Percentiles rank a stretch among this genome's conserved stretches.
These are phyloP conservation scores for Aspergillus brasiliensis DNA, from an alignment of 2,329 filamentous ascomycete species.

Conservation along the genomic window DNA sequence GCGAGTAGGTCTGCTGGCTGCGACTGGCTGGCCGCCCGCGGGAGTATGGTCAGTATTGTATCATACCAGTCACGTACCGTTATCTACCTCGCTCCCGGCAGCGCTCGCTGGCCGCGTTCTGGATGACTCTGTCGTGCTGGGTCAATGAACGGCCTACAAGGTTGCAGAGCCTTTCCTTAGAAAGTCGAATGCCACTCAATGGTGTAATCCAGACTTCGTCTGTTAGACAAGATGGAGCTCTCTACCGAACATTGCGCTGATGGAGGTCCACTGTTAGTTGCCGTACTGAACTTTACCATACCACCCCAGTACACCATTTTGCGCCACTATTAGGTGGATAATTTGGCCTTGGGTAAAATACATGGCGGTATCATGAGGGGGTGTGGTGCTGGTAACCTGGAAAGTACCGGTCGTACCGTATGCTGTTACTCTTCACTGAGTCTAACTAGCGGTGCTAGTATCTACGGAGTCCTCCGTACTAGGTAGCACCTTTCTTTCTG, in stretches of 20 bases:
- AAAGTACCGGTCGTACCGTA: not conserved
- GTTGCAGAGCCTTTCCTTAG: slow-evolving; percentile 8
- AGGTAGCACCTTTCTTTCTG: not conserved
- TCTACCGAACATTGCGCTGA: slow-evolving; percentile 6
- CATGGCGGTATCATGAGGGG: slow-evolving; percentile 10
- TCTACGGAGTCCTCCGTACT: not conserved
- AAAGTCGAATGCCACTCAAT: not conserved
- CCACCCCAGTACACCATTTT: slow-evolving; percentile 12
- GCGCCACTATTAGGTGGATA: slow-evolving; percentile 21
- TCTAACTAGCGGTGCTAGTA: slow-evolving; percentile 1
- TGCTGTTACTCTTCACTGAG: not conserved
- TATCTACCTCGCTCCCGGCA: slow-evolving; percentile 12
- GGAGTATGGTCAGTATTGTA: slow-evolving; percentile 24
- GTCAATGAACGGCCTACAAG: not conserved
- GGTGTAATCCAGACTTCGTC: not conserved
- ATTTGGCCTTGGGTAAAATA: slow-evolving; percentile 16
- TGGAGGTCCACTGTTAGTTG: slow-evolving; percentile 9
- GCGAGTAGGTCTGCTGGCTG: slow-evolving; percentile 24
- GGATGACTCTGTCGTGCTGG: slow-evolving; percentile 3
- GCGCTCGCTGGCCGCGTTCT: slow-evolving; percentile 4
- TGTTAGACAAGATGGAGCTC: not conserved
- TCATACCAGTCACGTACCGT: slow-evolving; percentile 24
- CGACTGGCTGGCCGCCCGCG: slow-evolving; percentile 29
- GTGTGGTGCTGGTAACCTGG: slow-evolving; percentile 1
- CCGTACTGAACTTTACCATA: slow-evolving; percentile 18